Base-by-base conservation (phyloP, 805 yeast species). In the Clavispora asparagi region DNA sequence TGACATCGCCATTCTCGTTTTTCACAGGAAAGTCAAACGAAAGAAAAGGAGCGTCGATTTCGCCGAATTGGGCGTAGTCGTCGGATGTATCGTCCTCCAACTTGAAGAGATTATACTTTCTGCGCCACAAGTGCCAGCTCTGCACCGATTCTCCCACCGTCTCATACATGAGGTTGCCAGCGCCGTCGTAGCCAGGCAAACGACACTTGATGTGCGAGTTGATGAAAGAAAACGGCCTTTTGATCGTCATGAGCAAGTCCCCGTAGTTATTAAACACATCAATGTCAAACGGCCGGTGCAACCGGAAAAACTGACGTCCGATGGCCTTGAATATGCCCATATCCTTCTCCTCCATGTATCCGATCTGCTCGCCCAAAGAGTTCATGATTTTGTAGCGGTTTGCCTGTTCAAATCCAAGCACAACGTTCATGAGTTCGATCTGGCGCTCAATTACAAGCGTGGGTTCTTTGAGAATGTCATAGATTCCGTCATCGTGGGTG, bases 111-210 rank as follows among this genome's bases (percentile, higher is more conserved):
- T 91, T 88, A 64, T 94, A 94, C 41, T 85, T 69, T 47, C 99
- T 74, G 61, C 98, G 77, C 96, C 97, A 91, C 37, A 85, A 71
- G 68, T 94, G 98, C 97, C 97, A 94, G 53, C 85, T 83, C 64
- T 94, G 99, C 6, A 86, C 81, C 26, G 88, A 78, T 62, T 92
- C 97, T 1, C 98, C 98, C 16, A 94, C 69, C 12, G 67, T 68
- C 41, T 75, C 79, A 35, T 66, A 64, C 47, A 72, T 67, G 10
- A 66, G 54, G 19, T 67, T 58, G 40, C 73, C 69, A 32, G 66
- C 53, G 6, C 48, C 43, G 47, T 63, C 70, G 43, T 65, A 64
- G 1, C 79, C 76, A 0, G 96, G 95, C 41, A 85, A 62, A 7
- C 78, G 70, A 1, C 85, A 81, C 60, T 85, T 85, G 54, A 94